Conservation (phyloP, 345 rosid genomes). For the Garcia nutans region DNA sequence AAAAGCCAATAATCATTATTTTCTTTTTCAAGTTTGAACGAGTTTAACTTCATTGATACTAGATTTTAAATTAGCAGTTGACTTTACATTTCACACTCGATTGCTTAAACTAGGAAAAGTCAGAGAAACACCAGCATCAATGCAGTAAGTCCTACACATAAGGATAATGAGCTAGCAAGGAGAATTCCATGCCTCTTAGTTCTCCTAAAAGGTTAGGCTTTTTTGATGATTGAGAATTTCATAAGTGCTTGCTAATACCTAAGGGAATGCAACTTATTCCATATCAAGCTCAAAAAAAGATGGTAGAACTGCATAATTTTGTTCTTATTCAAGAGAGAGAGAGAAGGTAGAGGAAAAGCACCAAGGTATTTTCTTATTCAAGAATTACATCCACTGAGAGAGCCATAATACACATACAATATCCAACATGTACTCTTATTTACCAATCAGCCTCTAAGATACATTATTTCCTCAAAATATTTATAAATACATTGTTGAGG, state of each 20-base stretch:
- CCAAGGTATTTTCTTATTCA: conserved; percentile 1
- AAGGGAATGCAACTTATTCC: background rate
- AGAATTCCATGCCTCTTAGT: background rate
- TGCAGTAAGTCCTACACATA: background rate
- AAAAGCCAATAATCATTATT: background rate
- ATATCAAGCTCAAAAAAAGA: background rate
- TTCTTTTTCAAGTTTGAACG: background rate
- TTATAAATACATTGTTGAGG: background rate
- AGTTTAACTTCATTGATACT: background rate
- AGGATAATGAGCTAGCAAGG: background rate
- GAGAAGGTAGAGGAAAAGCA: background rate
- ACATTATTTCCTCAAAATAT: background rate
- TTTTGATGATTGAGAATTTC: background rate
- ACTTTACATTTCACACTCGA: background rate
- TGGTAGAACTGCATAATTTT: background rate
- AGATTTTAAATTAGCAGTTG: background rate
- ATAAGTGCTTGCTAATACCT: too few species aligned
- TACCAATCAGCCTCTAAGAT: background rate
- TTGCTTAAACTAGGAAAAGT: background rate
- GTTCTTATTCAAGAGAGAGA: background rate
- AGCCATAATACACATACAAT: background rate
- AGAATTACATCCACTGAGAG: background rate
- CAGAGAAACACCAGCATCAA: background rate
- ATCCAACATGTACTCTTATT: background rate
- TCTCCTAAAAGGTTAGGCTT: background rate